Base-by-base conservation (phyloP, 2,329 filamentous ascomycete genomes). In the Biscogniauxia marginata region DNA sequence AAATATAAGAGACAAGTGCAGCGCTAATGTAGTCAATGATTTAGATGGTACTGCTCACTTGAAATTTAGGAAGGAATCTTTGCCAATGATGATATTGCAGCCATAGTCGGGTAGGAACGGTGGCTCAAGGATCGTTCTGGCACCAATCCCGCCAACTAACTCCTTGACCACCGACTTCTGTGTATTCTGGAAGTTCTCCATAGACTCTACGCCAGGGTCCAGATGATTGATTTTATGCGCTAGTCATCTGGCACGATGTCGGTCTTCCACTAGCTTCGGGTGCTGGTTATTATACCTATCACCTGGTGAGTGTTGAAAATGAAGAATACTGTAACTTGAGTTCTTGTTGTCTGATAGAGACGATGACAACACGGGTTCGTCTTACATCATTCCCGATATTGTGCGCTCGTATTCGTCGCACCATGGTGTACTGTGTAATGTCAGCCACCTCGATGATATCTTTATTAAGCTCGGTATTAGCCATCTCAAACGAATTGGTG, bases 21-120 rank as follows among this genome's bases (percentile, higher is more conserved):
- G 43, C 49, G 30, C 23, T 55, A 49, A 7, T 11, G 1, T 25
- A 11, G 49, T 16, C 13, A n/a, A n/a, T n/a, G n/a, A n/a, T n/a
- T n/a, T n/a, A n/a, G n/a, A n/a, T n/a, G n/a, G n/a, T n/a, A 11
- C 7, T 8, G 51, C 66, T 13, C 54, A 75, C 73, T 81, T 81
- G 68, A 84, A 84, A 63, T 85, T 86, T 46, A 84, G 77, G 63
- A 88, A 90, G 66, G 87, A 86, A 16, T 79, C 74, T 44, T 82
- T 75, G 7, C 86, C 86, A 0, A 88, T 74, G 5, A 73, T 77
- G 60, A 88, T 80, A 64, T 89, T 89, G 67, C 82, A 83, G 1
- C 86, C 86, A 56, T 89, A 88, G 67, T 89, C 85, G 30, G 87
- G 76, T 43, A 75, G 77, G 54, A 89, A 75, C 0, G 85, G 84